phyloP scores from a whole-genome alignment of 2,329 filamentous ascomycete species.

The Pseudogymnoascus sp. region DNA sequence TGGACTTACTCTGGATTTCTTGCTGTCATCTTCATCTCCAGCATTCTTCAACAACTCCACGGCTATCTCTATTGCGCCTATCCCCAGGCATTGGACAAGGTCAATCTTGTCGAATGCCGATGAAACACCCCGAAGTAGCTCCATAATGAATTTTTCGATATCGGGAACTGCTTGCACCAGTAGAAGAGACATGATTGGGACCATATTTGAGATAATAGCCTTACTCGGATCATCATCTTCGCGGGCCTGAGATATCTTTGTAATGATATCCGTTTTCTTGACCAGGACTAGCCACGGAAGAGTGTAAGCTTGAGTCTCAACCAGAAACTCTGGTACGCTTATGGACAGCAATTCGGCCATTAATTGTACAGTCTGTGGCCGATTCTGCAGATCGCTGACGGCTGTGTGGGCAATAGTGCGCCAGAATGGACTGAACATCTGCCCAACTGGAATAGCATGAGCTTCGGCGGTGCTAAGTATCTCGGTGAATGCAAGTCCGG shows the following conservation, averaged over 20 bases:
- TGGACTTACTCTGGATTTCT: conserved; percentile 47
- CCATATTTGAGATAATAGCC: conserved; percentile 47
- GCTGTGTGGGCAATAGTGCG: conserved; percentile 71
- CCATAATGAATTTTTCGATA: conserved; percentile 58
- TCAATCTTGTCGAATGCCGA: conserved; percentile 59
- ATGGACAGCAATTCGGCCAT: conserved; percentile 76
- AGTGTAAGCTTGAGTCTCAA: conserved; percentile 70
- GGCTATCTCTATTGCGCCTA: conserved; percentile 66
- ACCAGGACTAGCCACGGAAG: conserved; percentile 79
- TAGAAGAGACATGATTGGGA: conserved; percentile 50
- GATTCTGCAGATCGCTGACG: conserved; percentile 69
- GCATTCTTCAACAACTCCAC: conserved; percentile 76
- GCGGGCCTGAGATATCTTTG: conserved; percentile 70
- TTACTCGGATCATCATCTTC: conserved; percentile 56
- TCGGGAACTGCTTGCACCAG: conserved; percentile 49
- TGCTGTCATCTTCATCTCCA: conserved; percentile 56
- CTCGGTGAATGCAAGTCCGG: conserved; percentile 76
- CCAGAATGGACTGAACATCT: conserved; percentile 83
- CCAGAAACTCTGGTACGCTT: conserved; percentile 64
- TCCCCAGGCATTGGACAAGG: conserved; percentile 60
- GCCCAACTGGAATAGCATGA: conserved; percentile 52
- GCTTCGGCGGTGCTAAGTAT: conserved; percentile 63
- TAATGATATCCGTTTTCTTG: conserved; percentile 68
- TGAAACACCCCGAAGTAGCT: conserved; percentile 59
- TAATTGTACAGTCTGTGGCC: conserved; percentile 73